Evolutionary conservation across 345 rosid species (phyloP).

Genomic region (Cardamine resedifolia): DNA sequence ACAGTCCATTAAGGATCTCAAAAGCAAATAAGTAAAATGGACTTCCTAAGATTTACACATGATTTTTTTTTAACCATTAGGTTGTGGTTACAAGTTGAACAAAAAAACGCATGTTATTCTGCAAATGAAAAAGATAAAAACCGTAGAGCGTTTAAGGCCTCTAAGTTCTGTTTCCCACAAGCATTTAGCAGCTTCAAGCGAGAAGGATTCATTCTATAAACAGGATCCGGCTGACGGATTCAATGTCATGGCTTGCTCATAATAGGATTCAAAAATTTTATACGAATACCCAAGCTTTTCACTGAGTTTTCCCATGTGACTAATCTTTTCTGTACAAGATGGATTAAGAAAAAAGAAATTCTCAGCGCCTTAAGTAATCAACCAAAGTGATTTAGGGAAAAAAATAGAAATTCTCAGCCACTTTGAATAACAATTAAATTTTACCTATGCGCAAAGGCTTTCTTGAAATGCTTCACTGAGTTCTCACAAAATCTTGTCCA

Average conservation of each 20-base stretch:
- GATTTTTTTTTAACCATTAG: slow-evolving; percentile 9
- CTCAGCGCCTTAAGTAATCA: neutral
- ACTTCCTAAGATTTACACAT: slow-evolving; percentile 8
- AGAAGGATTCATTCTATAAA: slow-evolving; percentile 96
- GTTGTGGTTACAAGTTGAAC: slow-evolving; percentile 5
- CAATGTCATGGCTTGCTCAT: slow-evolving; percentile 71
- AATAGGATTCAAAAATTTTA: slow-evolving; percentile 66
- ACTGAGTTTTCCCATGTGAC: slow-evolving; percentile 95
- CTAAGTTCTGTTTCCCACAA: slow-evolving; percentile 63
- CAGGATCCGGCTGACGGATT: slow-evolving; percentile 90
- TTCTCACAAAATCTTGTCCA: slow-evolving; percentile 80
- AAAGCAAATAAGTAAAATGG: slow-evolving; percentile 6
- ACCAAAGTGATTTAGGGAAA: slow-evolving; percentile 19
- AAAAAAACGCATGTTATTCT: slow-evolving; percentile 4
- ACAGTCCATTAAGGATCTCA: slow-evolving; percentile 19
- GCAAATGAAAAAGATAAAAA: slow-evolving; percentile 6
- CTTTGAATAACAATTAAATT: slow-evolving; percentile 15
- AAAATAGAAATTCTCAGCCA: neutral
- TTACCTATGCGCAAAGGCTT: slow-evolving; percentile 83
- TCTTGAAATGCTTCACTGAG: slow-evolving; percentile 84
- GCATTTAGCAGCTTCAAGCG: slow-evolving; percentile 79
- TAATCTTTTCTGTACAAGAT: slow-evolving; percentile 74
- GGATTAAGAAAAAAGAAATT: slow-evolving; percentile 1
- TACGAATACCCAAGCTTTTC: slow-evolving; percentile 81
- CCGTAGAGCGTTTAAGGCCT: slow-evolving; percentile 47